Evolutionary conservation across 31 red algal genomes (phyloP).

Genomic region (Odonthalia washingtoniensis): DNA sequence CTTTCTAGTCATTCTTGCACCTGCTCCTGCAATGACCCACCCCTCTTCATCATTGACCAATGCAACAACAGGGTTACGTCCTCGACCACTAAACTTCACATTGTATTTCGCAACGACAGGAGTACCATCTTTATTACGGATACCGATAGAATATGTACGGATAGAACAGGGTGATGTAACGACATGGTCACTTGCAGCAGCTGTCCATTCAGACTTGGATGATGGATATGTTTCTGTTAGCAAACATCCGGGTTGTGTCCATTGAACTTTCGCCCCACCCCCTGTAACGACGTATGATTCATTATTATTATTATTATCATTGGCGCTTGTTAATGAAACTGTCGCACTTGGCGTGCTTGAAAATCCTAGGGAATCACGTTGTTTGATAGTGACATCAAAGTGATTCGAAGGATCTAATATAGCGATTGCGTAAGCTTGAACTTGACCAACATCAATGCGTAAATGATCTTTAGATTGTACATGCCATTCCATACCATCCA

Average conservation of each 20-base stretch:
- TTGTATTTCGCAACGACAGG: too few relatives aligned
- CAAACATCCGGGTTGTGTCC: conserved; percentile 32
- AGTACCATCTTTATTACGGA: conserved; percentile 21
- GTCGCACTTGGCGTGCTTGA: neutral
- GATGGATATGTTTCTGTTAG: conserved; percentile 15
- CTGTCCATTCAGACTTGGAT: conserved; percentile 5
- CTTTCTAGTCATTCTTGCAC: too few relatives aligned
- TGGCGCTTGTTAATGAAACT: conserved; percentile 25
- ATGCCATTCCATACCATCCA: conserved; percentile 36
- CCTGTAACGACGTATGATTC: conserved; percentile 38
- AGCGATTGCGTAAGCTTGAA: conserved; percentile 52
- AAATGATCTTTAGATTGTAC: conserved; percentile 58
- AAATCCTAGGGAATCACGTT: too few relatives aligned
- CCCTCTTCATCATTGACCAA: too few relatives aligned
- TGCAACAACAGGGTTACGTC: too few relatives aligned
- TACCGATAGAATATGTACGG: conserved; percentile 38
- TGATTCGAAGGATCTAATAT: conserved; percentile 40
- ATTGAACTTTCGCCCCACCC: conserved; percentile 40
- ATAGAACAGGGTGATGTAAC: neutral
- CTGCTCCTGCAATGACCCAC: too few relatives aligned
- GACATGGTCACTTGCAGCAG: conserved; percentile 47
- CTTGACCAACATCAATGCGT: conserved; percentile 23
- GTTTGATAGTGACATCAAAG: conserved; percentile 31
- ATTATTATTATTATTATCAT: conserved; percentile 1
- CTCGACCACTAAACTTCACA: too few relatives aligned